Evolutionary conservation across 169 alveolate species (phyloP).

Genomic region (Plasmodium relictum): DNA sequence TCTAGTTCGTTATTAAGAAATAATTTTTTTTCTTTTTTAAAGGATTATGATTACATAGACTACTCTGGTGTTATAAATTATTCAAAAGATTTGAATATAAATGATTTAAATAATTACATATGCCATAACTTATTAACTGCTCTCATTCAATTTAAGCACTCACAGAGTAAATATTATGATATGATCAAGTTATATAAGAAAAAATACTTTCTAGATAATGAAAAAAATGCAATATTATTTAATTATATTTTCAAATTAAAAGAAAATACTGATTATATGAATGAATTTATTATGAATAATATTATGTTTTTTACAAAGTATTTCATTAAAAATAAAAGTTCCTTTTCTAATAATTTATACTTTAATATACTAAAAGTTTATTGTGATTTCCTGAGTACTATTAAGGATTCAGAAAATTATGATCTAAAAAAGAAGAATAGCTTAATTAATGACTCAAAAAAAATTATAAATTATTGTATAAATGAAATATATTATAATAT

Average conservation of each 20-base stretch:
- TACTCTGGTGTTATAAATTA: slow-evolving; percentile 19
- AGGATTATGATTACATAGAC: slow-evolving; percentile 3
- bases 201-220: slow-evolving; percentile 24
- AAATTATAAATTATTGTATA: slow-evolving; percentile 59
- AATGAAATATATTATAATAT: slow-evolving; percentile 60
- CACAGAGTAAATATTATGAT: slow-evolving; percentile 33
- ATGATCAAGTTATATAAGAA: slow-evolving; percentile 11
- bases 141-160: slow-evolving; percentile 37
- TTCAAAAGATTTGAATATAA: slow-evolving; percentile 7
- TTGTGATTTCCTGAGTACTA: slow-evolving; percentile 11
- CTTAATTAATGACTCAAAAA: slow-evolving; percentile 43
- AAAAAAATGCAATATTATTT: slow-evolving; percentile 15
- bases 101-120: slow-evolving; percentile 39
- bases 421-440: slow-evolving; percentile 50
- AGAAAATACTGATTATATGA: slow-evolving; percentile 10
- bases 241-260: slow-evolving; percentile 10
- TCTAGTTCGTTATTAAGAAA: slow-evolving; percentile 39
- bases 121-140: slow-evolving; percentile 30
- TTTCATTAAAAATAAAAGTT: slow-evolving; percentile 40
- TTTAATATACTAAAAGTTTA: slow-evolving; percentile 33
- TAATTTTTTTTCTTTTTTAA: slow-evolving; percentile 37
- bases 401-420: slow-evolving; percentile 18
- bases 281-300: slow-evolving; percentile 50
- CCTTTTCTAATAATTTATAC: slow-evolving; percentile 13
- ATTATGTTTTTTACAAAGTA: slow-evolving; percentile 23